Base-by-base conservation (phyloP, 2,329 filamentous ascomycete genomes). In the Calonectria pteridis region DNA sequence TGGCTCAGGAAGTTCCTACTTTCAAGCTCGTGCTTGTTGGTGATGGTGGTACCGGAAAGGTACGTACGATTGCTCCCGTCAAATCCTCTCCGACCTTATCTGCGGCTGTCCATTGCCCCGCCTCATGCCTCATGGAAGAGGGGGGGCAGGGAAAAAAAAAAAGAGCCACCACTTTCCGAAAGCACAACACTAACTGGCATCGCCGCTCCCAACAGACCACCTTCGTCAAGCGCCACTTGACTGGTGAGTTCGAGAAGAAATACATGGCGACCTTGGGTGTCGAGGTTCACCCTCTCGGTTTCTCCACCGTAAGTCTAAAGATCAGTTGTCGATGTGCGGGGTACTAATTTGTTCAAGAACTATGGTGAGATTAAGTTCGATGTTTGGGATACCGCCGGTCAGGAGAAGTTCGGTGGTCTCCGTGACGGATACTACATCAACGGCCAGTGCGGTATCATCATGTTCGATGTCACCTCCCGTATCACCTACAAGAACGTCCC, bases 401-500 rank as follows among this genome's bases (percentile, higher is more conserved):
- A 99, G 89, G 96, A 99, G 92, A 99, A 98, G 93, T 99, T 99
- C 81, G 96, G 96, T 88, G 96, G 96, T 91, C 95, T 99, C 84
- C 95, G 96, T 90, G 96, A 99, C 88, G 96, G 96, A 82, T 99
- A 99, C 93, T 99, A 99, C 91, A 99, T 99, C 92, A 98, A 98
- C 90, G 96, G 96, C 84, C 96, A 98, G 90, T 98, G 96, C 88
- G 96, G 97, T 90, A 98, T 99, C 91, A 98, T 99, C 93, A 99
- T 99, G 96, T 99, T 99, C 88, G 96, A 99, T 88, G 96, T 99
- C 80, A 98, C 97, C 78, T 98, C 96, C 81, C 95, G 97, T 85
- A 98, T 99, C 87, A 99, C 97, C 87, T 99, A 99, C 94, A 99
- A 99, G 94, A 99, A 99, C 91, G 97, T 99, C 78, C 97, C 97